Conservation (phyloP, 768 basidiomycete species). For the Tephrocybe sp. region DNA sequence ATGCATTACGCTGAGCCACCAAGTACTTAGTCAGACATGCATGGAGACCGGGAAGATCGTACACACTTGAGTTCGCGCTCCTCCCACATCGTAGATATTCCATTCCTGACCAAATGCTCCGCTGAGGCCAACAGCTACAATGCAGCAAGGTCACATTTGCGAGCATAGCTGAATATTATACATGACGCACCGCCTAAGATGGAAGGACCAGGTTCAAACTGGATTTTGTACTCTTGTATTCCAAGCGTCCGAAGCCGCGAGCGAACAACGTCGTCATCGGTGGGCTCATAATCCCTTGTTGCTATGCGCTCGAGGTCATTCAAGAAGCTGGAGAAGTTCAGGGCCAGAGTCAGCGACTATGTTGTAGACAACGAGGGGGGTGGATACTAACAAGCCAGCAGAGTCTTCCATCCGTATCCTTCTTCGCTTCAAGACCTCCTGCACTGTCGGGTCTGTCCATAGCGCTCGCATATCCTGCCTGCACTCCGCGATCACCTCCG, state of each 20-base stretch:
- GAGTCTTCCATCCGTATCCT: conserved; percentile 54
- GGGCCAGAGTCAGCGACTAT: neutral
- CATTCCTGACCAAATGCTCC: conserved; percentile 49
- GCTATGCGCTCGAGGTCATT: conserved; percentile 66
- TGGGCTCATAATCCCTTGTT: conserved; percentile 52
- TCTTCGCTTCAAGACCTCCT: conserved; percentile 43
- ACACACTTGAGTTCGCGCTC: conserved; percentile 54
- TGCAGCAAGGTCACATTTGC: neutral
- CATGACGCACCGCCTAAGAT: conserved; percentile 5
- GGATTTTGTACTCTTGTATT: conserved; percentile 66
- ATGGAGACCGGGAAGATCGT: conserved; percentile 1
- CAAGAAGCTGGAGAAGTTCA: conserved; percentile 49
- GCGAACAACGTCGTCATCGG: conserved; percentile 63
- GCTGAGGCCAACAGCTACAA: conserved; percentile 12
- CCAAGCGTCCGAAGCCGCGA: conserved; percentile 70
- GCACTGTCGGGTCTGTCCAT: conserved; percentile 55
- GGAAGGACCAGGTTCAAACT: conserved; percentile 40
- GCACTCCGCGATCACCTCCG: conserved; percentile 57
- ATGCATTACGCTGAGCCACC: conserved; percentile 56
- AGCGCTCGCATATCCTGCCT: conserved; percentile 50
- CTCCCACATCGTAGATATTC: conserved; percentile 72
- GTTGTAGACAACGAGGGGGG: neutral
- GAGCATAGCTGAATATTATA: neutral
- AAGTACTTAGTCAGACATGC: neutral
- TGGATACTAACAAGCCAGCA: conserved; percentile 58